These are phyloP conservation scores for Trametes villosa DNA, from an alignment of 768 basidiomycete genomes.

Conservation along the genomic window DNA sequence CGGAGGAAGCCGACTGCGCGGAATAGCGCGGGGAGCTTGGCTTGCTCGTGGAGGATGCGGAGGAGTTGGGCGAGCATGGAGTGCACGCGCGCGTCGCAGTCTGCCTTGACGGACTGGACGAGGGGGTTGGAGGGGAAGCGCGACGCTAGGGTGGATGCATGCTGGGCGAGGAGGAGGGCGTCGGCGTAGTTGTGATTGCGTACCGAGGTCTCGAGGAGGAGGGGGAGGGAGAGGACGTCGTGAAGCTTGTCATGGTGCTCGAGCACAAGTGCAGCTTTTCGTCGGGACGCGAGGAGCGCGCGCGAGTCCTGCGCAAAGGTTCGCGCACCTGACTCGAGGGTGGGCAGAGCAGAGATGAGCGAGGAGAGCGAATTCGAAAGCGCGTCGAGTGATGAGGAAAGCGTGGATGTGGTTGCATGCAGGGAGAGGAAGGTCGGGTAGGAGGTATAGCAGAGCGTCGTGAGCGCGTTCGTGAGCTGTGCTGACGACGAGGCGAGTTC, in stretches of 20 bases:
- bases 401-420: constrained; percentile 75
- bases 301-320: constrained; percentile 78
- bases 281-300: constrained; percentile 71
- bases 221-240: constrained; percentile 88
- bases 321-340: constrained; percentile 72
- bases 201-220: constrained; percentile 91
- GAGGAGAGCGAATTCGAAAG: constrained; percentile 75
- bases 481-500: constrained; percentile 82
- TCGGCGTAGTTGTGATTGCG: constrained; percentile 92
- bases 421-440: constrained; percentile 93
- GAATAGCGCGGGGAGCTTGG: constrained; percentile 88
- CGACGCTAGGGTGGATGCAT: constrained; percentile 55
- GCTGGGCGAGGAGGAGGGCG: constrained; percentile 82
- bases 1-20: constrained; percentile 88
- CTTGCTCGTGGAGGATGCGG: constrained; percentile 77
- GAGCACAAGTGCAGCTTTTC: constrained; percentile 80
- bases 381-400: constrained; percentile 72
- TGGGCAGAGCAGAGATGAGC: constrained; percentile 74
- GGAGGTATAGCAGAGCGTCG: constrained; percentile 87
- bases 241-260: constrained; percentile 94
- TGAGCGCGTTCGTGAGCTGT: constrained; percentile 87
- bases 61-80: constrained; percentile 80
- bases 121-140: constrained; percentile 50
- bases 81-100: constrained; percentile 61
- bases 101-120: constrained; percentile 68